A percentile compares a stretch with the other conserved stretches of the same genome.
phyloP scores from a whole-genome alignment of 495 filamentous ascomycete genomes.

The Oidiodendron maius region DNA sequence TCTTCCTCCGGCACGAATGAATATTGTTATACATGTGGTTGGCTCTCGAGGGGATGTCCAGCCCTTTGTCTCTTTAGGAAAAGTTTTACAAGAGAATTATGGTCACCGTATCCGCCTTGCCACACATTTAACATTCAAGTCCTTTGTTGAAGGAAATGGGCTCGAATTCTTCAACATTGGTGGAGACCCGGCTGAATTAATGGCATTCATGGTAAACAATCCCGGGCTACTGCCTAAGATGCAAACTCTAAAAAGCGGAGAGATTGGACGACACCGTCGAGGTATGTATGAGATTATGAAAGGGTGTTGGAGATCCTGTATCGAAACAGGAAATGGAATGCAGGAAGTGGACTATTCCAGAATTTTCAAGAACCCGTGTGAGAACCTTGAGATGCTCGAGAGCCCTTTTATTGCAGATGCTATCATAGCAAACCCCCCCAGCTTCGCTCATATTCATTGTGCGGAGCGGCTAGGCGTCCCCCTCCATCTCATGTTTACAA shows the following conservation, averaged over 20 bases:
- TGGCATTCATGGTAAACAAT: constrained; percentile 77
- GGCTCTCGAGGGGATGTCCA: constrained; percentile 59
- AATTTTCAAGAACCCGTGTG: background rate
- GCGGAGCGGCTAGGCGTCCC: constrained; percentile 58
- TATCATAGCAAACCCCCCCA: constrained; percentile 64
- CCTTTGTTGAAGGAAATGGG: constrained; percentile 46
- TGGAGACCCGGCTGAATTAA: constrained; percentile 56
- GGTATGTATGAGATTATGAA: constrained; percentile 53
- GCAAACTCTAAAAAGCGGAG: constrained; percentile 57
- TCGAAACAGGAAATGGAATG: constrained; percentile 38
- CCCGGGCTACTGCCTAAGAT: constrained; percentile 62
- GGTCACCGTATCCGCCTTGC: constrained; percentile 58
- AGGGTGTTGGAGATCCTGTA: constrained; percentile 56
- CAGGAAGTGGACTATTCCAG: background rate
- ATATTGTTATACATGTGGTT: constrained; percentile 60
- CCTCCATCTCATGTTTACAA: constrained; percentile 66
- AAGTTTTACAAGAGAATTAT: constrained; percentile 37
- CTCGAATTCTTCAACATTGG: constrained; percentile 60
- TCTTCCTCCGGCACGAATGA: constrained; percentile 25
- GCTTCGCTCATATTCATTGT: constrained; percentile 60
- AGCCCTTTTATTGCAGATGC: constrained; percentile 59
- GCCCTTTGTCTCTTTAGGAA: constrained; percentile 52
- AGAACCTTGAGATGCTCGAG: background rate
- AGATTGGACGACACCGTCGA: constrained; percentile 50
- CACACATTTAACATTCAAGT: constrained; percentile 55